These are phyloP conservation scores for Hanseniaspora guilliermondii DNA, from an alignment of 805 yeast species.

Conservation along the genomic window DNA sequence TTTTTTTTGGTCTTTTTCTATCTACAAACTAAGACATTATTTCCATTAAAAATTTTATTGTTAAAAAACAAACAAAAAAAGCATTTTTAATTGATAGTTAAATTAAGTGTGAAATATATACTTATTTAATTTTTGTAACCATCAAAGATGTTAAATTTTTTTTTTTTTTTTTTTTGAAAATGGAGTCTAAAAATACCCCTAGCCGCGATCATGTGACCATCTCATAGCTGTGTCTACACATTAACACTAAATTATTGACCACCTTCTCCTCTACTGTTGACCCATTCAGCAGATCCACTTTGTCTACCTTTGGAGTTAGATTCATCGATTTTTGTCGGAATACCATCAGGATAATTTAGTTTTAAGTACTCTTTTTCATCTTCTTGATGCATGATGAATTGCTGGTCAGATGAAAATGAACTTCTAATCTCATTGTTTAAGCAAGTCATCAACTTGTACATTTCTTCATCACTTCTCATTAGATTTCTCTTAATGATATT, in stretches of 20 bases:
- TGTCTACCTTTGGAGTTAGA: slow-evolving; percentile 35
- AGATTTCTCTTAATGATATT: slow-evolving; percentile 38
- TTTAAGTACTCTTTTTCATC: slow-evolving; percentile 29
- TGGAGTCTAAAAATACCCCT: not conserved
- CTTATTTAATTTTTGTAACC: no score
- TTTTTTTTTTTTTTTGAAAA: no score
- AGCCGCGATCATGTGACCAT: not conserved
- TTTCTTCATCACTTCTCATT: slow-evolving; percentile 29
- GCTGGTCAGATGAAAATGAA: slow-evolving; percentile 10
- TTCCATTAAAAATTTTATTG: no score
- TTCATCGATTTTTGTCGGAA: not conserved
- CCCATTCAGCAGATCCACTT: slow-evolving; percentile 72
- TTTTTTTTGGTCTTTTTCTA: no score
- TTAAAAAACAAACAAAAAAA: no score
- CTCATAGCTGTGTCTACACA: not conserved
- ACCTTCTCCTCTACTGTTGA: slow-evolving; percentile 61
- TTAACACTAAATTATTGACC: slow-evolving; percentile 37
- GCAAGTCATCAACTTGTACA: slow-evolving; percentile 22
- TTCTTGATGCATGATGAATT: slow-evolving; percentile 17
- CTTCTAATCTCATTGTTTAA: slow-evolving; percentile 27
- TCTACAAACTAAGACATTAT: no score
- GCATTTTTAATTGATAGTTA: no score
- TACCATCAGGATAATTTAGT: slow-evolving; percentile 17
- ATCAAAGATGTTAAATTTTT: no score
- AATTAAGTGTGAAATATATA: no score